Evolutionary conservation across 352 stramenopile species (phyloP).

Genomic region (Pythium pyrilobum): DNA sequence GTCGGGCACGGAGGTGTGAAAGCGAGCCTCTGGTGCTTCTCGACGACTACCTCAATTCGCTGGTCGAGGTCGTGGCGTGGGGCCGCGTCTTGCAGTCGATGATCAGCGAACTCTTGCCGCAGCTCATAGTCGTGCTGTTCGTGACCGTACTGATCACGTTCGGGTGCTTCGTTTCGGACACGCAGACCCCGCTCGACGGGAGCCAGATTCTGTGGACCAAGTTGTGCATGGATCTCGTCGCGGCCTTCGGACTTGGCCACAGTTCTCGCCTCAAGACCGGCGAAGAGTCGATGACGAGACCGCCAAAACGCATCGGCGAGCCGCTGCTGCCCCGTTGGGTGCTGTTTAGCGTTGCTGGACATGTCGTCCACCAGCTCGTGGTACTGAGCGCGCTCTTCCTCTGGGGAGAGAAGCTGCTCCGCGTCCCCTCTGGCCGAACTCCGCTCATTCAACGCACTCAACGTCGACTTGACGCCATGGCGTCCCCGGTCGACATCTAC

Average conservation of each 20-base stretch:
- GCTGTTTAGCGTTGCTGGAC: too few relatives aligned
- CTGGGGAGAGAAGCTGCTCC: too few relatives aligned
- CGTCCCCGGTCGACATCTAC: too few relatives aligned
- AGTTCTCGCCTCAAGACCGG: neutral
- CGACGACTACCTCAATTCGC: neutral
- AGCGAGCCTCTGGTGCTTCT: neutral
- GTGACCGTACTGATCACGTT: neutral
- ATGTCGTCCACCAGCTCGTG: too few relatives aligned
- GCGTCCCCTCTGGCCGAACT: too few relatives aligned
- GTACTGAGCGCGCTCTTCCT: too few relatives aligned
- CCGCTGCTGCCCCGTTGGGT: too few relatives aligned
- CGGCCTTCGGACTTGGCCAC: neutral
- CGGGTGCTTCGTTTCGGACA: neutral
- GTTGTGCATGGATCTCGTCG: neutral
- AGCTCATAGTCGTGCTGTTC: neutral
- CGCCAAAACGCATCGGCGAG: too few relatives aligned
- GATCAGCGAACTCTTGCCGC: neutral
- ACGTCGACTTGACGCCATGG: too few relatives aligned
- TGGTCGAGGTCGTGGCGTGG: neutral
- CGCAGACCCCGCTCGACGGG: neutral
- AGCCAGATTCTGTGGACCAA: neutral
- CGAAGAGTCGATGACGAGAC: too few relatives aligned
- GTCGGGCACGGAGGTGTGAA: neutral
- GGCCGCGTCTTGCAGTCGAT: neutral
- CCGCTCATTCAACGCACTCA: too few relatives aligned